phyloP scores from a whole-genome alignment of 2,329 filamentous ascomycete genomes.

The Colletotrichum aenigma region DNA sequence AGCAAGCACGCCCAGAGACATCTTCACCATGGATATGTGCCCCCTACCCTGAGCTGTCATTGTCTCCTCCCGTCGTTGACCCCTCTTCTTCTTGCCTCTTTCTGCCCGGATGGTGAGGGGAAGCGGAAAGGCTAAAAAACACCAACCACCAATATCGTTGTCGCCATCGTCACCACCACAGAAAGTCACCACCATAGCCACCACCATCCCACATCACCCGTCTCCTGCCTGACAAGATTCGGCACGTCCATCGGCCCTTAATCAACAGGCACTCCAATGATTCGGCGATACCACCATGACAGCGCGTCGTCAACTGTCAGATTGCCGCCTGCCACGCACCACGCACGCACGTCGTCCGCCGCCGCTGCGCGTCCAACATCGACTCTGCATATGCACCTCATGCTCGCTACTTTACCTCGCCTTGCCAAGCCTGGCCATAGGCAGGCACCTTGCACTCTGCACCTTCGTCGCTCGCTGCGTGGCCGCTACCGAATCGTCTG shows the following conservation, averaged over 20 bases:
- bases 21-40: background rate
- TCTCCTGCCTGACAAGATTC: slow-evolving; percentile 4
- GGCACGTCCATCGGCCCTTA: slow-evolving; percentile 4
- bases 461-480: background rate
- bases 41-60: background rate
- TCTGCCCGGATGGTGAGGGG: background rate
- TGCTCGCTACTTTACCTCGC: background rate
- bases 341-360: background rate
- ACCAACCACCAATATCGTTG: background rate
- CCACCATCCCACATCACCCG: background rate
- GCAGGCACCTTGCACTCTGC: background rate
- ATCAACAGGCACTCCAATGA: slow-evolving; percentile 5
- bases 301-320: background rate
- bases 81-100: background rate
- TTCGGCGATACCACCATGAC: slow-evolving; percentile 1
- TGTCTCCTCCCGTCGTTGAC: background rate
- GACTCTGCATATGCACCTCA: slow-evolving; percentile 1
- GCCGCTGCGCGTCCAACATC: background rate
- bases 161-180: background rate
- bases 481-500: background rate
- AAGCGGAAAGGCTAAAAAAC: background rate
- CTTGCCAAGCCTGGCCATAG: background rate
- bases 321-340: slow-evolving; percentile 1
- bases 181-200: background rate
- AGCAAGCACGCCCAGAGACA: background rate